Conservation (phyloP, 768 basidiomycete genomes). For the Lentinula boryana region DNA sequence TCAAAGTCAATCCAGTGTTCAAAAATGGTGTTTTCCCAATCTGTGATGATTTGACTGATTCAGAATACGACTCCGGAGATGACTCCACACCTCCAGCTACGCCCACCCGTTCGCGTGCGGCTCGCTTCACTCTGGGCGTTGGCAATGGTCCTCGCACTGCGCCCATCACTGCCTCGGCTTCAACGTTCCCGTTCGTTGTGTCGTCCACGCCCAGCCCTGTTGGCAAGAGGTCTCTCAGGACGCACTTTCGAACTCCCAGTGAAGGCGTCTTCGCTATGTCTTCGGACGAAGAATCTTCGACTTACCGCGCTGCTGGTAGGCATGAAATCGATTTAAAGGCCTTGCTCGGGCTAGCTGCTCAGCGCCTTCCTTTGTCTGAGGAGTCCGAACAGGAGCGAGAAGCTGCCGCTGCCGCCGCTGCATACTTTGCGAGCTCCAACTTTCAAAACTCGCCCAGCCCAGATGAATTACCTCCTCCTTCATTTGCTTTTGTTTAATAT, state of each 20-base stretch:
- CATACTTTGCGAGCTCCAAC: conserved; percentile 72
- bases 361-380: conserved; percentile 13
- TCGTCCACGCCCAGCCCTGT: conserved; percentile 34
- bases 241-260: conserved; percentile 59
- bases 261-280: conserved; percentile 75
- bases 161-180: conserved; percentile 31
- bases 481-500: conserved; percentile 45
- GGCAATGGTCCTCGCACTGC: conserved; percentile 46
- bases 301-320: conserved; percentile 29
- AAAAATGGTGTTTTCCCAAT: conserved; percentile 47
- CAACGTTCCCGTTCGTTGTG: conserved; percentile 33
- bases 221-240: conserved; percentile 23
- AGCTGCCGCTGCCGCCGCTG: conserved; percentile 25
- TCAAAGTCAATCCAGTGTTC: conserved; percentile 25
- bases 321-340: conserved; percentile 17
- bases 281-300: conserved; percentile 57
- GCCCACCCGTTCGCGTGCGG: conserved; percentile 38
- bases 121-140: conserved; percentile 14
- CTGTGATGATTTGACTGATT: conserved; percentile 67
- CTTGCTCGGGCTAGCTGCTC: conserved; percentile 24
- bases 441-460: conserved; percentile 88
- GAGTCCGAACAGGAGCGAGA: conserved; percentile 27
- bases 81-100: conserved; percentile 44
- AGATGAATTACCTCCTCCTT: conserved; percentile 70
- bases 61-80: conserved; percentile 23